Base-by-base conservation (phyloP, 768 basidiomycete species). In the Leccinum rimulosum region DNA sequence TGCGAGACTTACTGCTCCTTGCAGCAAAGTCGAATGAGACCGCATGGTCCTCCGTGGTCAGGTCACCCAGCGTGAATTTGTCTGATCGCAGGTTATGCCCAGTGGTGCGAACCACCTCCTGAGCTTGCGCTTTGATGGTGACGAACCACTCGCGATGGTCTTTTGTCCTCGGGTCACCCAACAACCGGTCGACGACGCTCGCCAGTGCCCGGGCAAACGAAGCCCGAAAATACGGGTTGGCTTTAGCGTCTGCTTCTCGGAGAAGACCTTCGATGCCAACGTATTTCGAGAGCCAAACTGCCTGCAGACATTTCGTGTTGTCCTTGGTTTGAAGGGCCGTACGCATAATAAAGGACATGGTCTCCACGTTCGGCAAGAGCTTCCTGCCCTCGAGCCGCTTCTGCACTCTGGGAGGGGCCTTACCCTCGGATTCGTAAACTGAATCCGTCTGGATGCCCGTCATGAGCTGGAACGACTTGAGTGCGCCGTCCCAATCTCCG, bases 381-480 rank as follows among this genome's bases (percentile, higher is more conserved):
- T 76, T 79, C 59, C 77, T 74, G 28, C 80, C 81, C 33, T 68
- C 55, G n/a, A 75, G 70, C 38, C 77, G 79, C 65, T 72, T 73
- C 60, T 80, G 78, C 11, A 77, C 65, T 57, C 69, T 73, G 9
- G 82, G 84, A 5, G 79, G 52, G 12, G 19, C 38, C 50, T 59
- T 69, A 5, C 78, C 81, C 43, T 79, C 78, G 11, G 57, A 58
- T 40, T 64, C 65, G 35, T 63, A 6, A 59, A 86, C 85, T 52
- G 82, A 82, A 56, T 81, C 78, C 2, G 71, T 65, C 59, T 79
- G 80, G 63, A 82, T 84, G 6, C 90, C 89, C 4, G 88, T 87
- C 84, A 92, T 87, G 63, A 89, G 74, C 61, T 89, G 83, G 69
- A 91, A 87, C 17, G 81, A 73, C 52, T 80, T 78, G 51, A 76